Conservation (phyloP, 108 stramenopile species). For the Skeletonema tropicum region DNA sequence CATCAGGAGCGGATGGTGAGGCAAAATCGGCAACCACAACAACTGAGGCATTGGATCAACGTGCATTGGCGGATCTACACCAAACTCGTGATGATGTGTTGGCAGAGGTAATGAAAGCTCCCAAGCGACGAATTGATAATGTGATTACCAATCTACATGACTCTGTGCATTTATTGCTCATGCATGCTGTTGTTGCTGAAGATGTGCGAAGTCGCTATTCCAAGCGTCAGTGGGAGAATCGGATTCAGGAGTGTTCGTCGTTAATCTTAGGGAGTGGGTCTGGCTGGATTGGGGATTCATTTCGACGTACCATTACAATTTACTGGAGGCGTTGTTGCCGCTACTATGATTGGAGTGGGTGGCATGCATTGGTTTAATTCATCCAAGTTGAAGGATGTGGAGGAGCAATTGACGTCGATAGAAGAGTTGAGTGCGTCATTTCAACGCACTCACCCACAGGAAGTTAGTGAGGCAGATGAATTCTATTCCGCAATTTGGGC, state of each 20-base stretch:
- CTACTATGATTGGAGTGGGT: constrained; percentile 68
- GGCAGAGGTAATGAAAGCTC: constrained; percentile 94
- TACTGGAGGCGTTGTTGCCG: constrained; percentile 70
- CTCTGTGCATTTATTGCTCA: constrained; percentile 78
- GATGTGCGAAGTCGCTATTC: constrained; percentile 57
- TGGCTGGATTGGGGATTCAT: constrained; percentile 49
- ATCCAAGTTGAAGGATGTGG: constrained; percentile 59
- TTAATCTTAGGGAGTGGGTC: constrained; percentile 39
- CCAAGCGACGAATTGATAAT: constrained; percentile 97
- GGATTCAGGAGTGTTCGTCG: constrained; percentile 53
- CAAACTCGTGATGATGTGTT: constrained; percentile 92
- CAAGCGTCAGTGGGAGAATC: constrained; percentile 54
- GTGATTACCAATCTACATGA: constrained; percentile 95
- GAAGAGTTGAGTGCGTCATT: constrained; percentile 77
- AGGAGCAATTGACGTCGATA: constrained; percentile 56
- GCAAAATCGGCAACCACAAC: constrained; percentile 29
- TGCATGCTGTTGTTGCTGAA: constrained; percentile 82
- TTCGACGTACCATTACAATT: constrained; percentile 49
- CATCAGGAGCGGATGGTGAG: constrained; percentile 9
- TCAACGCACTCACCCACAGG: constrained; percentile 78
- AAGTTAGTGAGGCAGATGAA: constrained; percentile 90
- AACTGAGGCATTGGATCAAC: constrained; percentile 46
- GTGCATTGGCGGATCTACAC: constrained; percentile 77
- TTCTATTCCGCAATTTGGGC: constrained; percentile 87
- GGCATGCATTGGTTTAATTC: constrained; percentile 82